Conservation (phyloP, 2,329 filamentous ascomycete genomes). For the Trichoderma semiorbis region DNA sequence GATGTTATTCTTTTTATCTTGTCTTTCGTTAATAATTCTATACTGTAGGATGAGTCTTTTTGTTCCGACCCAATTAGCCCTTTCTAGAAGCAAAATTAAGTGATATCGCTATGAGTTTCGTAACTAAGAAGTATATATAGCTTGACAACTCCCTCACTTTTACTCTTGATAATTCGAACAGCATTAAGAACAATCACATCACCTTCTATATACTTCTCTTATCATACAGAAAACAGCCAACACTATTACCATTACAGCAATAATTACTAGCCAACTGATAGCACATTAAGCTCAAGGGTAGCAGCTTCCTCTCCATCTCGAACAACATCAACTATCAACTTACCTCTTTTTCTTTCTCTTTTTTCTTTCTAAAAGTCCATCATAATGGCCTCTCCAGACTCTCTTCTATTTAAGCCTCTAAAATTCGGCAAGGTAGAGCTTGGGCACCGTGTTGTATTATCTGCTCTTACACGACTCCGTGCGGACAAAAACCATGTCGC, state of each 20-base stretch:
- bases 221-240: neutral
- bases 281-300: neutral
- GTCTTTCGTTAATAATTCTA: neutral
- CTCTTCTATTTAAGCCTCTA: neutral
- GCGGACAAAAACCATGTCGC: neutral
- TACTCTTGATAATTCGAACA: neutral
- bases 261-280: neutral
- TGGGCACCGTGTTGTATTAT: neutral
- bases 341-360: neutral
- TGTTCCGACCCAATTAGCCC: neutral
- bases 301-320: neutral
- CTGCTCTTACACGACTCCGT: neutral
- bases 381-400: conserved; percentile 13
- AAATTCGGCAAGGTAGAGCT: neutral
- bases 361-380: neutral
- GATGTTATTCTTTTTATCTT: neutral
- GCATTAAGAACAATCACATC: neutral
- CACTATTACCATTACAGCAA: neutral
- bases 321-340: neutral
- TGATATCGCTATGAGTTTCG: neutral
- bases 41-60: no score
- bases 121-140: neutral
- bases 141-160: neutral
- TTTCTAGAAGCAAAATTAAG: neutral
- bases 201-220: neutral